These are phyloP conservation scores for Lactarius trivialis DNA, from an alignment of 768 basidiomycete species.

Conservation along the genomic window DNA sequence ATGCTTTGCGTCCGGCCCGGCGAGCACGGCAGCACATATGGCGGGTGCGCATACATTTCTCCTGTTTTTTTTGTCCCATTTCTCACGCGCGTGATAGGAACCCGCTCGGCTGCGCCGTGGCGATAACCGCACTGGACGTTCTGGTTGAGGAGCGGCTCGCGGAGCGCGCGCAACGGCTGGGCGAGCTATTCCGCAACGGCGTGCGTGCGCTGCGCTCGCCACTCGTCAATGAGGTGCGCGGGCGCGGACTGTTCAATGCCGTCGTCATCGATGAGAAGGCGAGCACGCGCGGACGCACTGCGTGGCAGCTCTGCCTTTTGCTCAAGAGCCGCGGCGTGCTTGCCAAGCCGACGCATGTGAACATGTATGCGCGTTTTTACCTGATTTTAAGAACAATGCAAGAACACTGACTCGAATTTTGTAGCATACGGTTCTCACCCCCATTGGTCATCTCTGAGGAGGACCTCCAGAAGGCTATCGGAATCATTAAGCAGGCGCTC, in stretches of 20 bases:
- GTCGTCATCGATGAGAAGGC: constrained; percentile 84
- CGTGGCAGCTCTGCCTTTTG: constrained; percentile 93
- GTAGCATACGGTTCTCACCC: constrained; percentile 91
- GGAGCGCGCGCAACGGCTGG: constrained; percentile 69
- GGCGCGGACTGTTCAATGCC: constrained; percentile 86
- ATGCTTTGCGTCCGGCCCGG: constrained; percentile 94
- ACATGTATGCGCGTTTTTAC: constrained; percentile 61
- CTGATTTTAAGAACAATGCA: background rate
- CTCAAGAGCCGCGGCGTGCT: constrained; percentile 87
- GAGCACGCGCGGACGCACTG: constrained; percentile 71
- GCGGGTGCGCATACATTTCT: constrained; percentile 54
- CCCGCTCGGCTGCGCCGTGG: constrained; percentile 93
- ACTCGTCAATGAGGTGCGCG: constrained; percentile 73
- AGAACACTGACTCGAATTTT: background rate
- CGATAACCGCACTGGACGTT: constrained; percentile 88
- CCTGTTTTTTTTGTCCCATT: background rate
- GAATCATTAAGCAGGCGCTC: constrained; percentile 70
- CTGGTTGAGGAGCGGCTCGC: constrained; percentile 81
- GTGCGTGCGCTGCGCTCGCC: constrained; percentile 59
- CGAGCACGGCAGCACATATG: constrained; percentile 94
- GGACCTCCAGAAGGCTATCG: constrained; percentile 68
- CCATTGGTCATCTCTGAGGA: constrained; percentile 91
- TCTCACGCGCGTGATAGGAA: constrained; percentile 45
- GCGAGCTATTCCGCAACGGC: constrained; percentile 69
- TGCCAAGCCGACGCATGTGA: constrained; percentile 94